These are phyloP conservation scores for Xylaria sp. DNA, from an alignment of 2,329 filamentous ascomycete genomes.

Conservation along the genomic window DNA sequence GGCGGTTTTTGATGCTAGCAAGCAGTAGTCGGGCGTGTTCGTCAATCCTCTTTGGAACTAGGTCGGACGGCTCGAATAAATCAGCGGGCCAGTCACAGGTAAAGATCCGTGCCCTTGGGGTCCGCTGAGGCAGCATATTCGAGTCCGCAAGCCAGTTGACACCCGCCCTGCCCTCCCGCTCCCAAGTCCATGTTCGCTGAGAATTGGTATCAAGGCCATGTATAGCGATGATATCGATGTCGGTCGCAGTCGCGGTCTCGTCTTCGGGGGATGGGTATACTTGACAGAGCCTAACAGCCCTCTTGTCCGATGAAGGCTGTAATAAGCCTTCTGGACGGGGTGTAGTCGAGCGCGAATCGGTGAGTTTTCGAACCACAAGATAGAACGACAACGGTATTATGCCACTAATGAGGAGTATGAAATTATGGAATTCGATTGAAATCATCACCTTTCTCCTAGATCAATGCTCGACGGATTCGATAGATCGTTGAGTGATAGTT, in stretches of 20 bases:
- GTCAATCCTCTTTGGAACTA: background rate
- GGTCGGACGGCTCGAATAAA: background rate
- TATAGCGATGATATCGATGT: constrained; percentile 10
- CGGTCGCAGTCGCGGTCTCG: background rate
- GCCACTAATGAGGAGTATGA: background rate
- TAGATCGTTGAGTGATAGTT: too few species aligned
- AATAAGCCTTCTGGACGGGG: background rate
- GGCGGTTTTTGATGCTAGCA: background rate
- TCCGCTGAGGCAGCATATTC: constrained; percentile 1
- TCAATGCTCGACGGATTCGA: too few species aligned
- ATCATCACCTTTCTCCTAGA: background rate
- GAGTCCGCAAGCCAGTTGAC: constrained; percentile 7
- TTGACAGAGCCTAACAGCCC: background rate
- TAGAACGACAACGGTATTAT: background rate
- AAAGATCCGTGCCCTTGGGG: constrained; percentile 9
- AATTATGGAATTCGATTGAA: background rate
- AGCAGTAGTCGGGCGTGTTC: constrained; percentile 5
- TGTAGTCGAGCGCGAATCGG: background rate
- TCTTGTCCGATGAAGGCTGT: background rate
- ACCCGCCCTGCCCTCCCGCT: background rate
- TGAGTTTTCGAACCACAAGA: background rate
- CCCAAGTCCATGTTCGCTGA: background rate
- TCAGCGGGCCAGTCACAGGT: constrained; percentile 6
- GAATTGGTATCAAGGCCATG: constrained; percentile 16
- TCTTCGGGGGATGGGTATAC: background rate